Evolutionary conservation across 129 eudicot species (phyloP).

Genomic region (Lactuca sativa): DNA sequence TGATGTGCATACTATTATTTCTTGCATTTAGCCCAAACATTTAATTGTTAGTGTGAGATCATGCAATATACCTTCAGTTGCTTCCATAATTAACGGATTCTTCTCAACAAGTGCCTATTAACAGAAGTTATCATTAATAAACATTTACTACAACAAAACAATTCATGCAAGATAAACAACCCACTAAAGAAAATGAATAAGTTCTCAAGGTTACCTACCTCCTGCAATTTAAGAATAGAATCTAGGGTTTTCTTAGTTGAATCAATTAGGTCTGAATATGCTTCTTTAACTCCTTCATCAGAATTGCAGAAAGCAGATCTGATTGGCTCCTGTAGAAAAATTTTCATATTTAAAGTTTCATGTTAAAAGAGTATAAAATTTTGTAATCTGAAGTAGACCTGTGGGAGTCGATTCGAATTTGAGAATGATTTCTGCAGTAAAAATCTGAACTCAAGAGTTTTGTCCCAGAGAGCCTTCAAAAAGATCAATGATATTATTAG

Average conservation of each 20-base stretch:
- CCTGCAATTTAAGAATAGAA: constrained; percentile 72
- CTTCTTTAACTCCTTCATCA: constrained; percentile 53
- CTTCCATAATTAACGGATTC: constrained; percentile 66
- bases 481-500: neutral
- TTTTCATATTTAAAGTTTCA: constrained; percentile 5
- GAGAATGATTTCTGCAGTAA: constrained; percentile 79
- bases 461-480: constrained; percentile 91
- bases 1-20: no score
- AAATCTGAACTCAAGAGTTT: constrained; percentile 84
- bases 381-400: constrained; percentile 43
- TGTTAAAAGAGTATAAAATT: neutral
- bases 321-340: constrained; percentile 65
- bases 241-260: constrained; percentile 75
- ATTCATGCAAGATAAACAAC: constrained; percentile 5
- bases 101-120: constrained; percentile 70
- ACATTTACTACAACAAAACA: constrained; percentile 2
- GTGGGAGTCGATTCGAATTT: constrained; percentile 82
- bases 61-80: constrained; percentile 51
- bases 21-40: neutral
- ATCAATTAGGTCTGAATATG: constrained; percentile 64
- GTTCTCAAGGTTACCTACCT: constrained; percentile 42
- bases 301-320: constrained; percentile 60
- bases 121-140: neutral
- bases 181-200: neutral
- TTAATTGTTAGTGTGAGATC: neutral